Evolutionary conservation across 768 basidiomycete genomes (phyloP).

Genomic region (Tephrocybe rancida): DNA sequence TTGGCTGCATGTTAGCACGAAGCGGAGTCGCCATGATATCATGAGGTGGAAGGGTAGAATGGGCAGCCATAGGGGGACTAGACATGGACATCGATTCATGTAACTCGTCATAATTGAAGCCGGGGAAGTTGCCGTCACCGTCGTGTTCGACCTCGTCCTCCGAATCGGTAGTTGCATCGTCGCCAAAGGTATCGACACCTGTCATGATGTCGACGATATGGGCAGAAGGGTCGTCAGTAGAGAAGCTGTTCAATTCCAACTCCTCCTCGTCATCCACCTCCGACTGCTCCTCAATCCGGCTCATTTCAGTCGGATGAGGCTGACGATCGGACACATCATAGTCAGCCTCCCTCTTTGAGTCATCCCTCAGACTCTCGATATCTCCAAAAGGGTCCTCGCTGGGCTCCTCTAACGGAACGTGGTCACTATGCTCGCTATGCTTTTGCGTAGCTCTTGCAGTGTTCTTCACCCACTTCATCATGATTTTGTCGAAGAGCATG

Average conservation of each 20-base stretch:
- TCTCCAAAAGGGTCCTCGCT: slow-evolving; percentile 93
- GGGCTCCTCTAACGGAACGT: slow-evolving; percentile 40
- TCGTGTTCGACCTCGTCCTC: slow-evolving; percentile 45
- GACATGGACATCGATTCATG: slow-evolving; percentile 16
- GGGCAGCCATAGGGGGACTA: slow-evolving; percentile 10
- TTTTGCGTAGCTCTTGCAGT: slow-evolving; percentile 35
- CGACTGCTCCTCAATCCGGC: slow-evolving; percentile 49
- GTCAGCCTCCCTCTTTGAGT: slow-evolving; percentile 40
- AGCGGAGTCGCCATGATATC: slow-evolving; percentile 24
- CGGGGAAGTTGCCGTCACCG: slow-evolving; percentile 29
- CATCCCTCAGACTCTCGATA: slow-evolving; percentile 83
- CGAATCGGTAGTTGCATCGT: slow-evolving; percentile 52
- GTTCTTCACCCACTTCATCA: slow-evolving; percentile 86
- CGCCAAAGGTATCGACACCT: slow-evolving; percentile 42
- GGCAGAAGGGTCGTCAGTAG: slow-evolving; percentile 63
- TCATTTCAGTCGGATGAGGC: slow-evolving; percentile 35
- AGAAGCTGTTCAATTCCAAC: slow-evolving; percentile 69
- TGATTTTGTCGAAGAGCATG: slow-evolving; percentile 84
- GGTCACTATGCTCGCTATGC: slow-evolving; percentile 31
- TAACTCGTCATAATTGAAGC: slow-evolving; percentile 38
- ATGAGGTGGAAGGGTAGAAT: slow-evolving; percentile 4
- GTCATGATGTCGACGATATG: slow-evolving; percentile 56
- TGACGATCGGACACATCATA: slow-evolving; percentile 16
- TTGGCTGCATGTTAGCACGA: slow-evolving; percentile 18
- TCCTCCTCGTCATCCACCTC: slow-evolving; percentile 69